Percentiles rank a stretch among this genome's conserved stretches.
Evolutionary conservation across 345 rosid species (phyloP).

Genomic region (Eucalyptus cloeziana): DNA sequence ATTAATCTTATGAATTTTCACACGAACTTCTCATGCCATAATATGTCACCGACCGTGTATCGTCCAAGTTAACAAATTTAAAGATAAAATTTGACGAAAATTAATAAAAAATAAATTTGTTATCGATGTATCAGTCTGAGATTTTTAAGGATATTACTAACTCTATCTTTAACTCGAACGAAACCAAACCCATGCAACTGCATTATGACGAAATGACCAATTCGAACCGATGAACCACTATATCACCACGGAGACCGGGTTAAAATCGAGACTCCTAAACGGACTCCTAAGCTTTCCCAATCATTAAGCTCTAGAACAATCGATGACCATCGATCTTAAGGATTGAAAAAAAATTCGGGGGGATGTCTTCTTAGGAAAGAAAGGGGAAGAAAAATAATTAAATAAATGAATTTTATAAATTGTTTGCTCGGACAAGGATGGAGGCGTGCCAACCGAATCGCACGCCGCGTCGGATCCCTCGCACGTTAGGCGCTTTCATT

Average conservation of each 20-base stretch:
- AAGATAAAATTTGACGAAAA: fast-evolving
- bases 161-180: not conserved
- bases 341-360: fast-evolving
- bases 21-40: no score
- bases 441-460: not conserved
- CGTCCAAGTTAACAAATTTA: no score
- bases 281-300: not conserved
- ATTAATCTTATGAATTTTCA: no score
- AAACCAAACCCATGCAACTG: fast-evolving
- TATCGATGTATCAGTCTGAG: fast-evolving
- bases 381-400: not conserved
- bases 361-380: fast-evolving
- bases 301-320: not conserved
- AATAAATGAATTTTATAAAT: not conserved
- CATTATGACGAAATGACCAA: fast-evolving
- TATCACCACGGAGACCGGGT: fast-evolving
- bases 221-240: not conserved
- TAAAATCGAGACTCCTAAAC: not conserved
- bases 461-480: not conserved
- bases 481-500: not conserved
- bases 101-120: fast-evolving
- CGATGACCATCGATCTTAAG: not conserved
- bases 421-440: not conserved
- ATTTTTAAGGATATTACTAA: no score
- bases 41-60: fast-evolving